phyloP scores from a whole-genome alignment of 2,329 filamentous ascomycete genomes.

The Trichoderma pleuroti region DNA sequence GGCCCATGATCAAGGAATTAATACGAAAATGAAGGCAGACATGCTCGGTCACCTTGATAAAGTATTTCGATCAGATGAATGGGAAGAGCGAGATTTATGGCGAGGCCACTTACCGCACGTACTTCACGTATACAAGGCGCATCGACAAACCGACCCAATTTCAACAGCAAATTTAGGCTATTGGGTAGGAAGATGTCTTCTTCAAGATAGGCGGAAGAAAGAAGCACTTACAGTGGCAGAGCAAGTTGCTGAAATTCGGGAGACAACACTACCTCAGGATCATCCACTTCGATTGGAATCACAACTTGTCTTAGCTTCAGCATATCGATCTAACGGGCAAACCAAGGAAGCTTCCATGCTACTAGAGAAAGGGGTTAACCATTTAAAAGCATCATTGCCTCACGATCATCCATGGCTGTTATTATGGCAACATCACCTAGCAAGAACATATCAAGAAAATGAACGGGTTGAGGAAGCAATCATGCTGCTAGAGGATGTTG shows the following conservation, averaged over 20 bases:
- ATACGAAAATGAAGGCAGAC: background rate
- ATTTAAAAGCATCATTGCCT: background rate
- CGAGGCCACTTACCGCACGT: background rate
- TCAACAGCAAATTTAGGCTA: background rate
- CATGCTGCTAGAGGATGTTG: too few species aligned
- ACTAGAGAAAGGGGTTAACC: background rate
- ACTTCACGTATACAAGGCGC: background rate
- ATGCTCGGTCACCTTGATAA: background rate
- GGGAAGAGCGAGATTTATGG: background rate
- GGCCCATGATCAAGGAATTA: background rate
- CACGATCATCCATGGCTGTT: background rate
- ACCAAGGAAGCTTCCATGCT: background rate
- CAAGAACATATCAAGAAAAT: too few species aligned
- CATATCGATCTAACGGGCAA: background rate
- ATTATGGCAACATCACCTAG: too few species aligned
- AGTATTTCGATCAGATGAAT: background rate
- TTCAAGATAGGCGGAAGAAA: background rate
- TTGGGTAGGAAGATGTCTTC: background rate
- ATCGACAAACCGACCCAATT: background rate
- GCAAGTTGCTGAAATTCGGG: background rate
- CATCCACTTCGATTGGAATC: background rate
- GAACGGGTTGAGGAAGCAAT: too few species aligned
- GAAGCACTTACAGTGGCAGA: background rate
- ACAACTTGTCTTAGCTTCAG: fast-evolving
- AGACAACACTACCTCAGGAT: background rate